phyloP scores from a whole-genome alignment of 2,329 filamentous ascomycete species.

The Monosporascus ibericus region DNA sequence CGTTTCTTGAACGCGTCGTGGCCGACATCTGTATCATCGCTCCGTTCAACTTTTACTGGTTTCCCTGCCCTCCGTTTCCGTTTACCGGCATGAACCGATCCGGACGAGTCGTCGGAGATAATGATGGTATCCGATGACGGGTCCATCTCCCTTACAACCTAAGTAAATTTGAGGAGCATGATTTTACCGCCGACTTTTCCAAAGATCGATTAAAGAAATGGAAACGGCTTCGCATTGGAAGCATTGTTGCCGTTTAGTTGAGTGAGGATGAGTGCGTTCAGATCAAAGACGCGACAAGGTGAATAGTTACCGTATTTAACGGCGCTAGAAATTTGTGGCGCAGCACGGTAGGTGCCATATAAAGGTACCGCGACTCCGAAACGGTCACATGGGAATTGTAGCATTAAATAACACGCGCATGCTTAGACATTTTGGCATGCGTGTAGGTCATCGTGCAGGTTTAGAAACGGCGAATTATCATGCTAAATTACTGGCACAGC shows the following conservation, averaged over 20 bases:
- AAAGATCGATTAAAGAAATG: background rate
- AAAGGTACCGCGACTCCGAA: background rate
- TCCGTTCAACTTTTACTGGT: slow-evolving; percentile 17
- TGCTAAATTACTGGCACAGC: too few species aligned
- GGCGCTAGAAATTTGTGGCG: background rate
- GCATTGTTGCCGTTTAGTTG: background rate
- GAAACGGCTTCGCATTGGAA: background rate
- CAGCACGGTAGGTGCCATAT: background rate
- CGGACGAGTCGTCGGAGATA: slow-evolving; percentile 21
- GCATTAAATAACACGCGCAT: too few species aligned
- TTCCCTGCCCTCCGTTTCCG: slow-evolving; percentile 13
- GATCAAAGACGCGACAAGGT: background rate
- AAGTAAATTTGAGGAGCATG: background rate
- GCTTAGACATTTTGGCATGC: too few species aligned
- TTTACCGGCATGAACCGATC: slow-evolving; percentile 16
- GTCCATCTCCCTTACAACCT: slow-evolving; percentile 10
- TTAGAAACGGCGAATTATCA: too few species aligned
- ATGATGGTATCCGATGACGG: slow-evolving; percentile 10
- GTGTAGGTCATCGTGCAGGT: too few species aligned
- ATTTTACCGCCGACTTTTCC: background rate
- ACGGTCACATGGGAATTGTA: background rate
- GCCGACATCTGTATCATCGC: slow-evolving; percentile 18
- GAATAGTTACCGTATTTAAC: background rate
- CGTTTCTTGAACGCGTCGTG: slow-evolving; percentile 16
- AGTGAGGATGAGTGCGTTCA: background rate